Conservation (phyloP, 805 yeast genomes). For the Suhomyces pyralidae region DNA sequence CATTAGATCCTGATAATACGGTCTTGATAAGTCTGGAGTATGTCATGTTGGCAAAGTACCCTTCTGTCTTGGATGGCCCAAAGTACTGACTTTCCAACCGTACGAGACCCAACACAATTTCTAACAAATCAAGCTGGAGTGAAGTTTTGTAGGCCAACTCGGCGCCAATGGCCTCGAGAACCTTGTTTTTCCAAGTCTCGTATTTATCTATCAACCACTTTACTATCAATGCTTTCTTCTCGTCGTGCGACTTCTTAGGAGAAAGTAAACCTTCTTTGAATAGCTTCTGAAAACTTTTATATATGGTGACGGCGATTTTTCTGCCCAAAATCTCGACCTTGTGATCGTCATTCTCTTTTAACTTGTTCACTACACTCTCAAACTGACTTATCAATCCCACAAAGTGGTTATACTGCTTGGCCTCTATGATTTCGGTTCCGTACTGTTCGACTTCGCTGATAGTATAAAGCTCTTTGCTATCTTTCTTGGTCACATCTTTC, state of each 20-base stretch:
- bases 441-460: conserved; percentile 20
- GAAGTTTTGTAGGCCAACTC: conserved; percentile 45
- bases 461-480: background rate
- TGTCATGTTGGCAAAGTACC: conserved; percentile 59
- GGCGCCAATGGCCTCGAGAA: conserved; percentile 42
- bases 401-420: conserved; percentile 56
- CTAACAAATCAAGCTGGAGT: conserved; percentile 52
- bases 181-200: conserved; percentile 45
- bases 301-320: conserved; percentile 39
- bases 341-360: conserved; percentile 15
- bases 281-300: conserved; percentile 48
- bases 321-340: conserved; percentile 35
- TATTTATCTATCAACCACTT: conserved; percentile 65
- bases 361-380: conserved; percentile 17
- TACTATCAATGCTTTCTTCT: conserved; percentile 47
- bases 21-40: conserved; percentile 41
- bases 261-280: conserved; percentile 41
- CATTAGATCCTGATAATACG: conserved; percentile 28
- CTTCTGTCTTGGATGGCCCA: conserved; percentile 47
- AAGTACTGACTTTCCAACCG: conserved; percentile 54
- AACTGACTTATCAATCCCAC: conserved; percentile 44
- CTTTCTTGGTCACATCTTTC: background rate
- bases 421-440: conserved; percentile 32
- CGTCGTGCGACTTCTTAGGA: conserved; percentile 33
- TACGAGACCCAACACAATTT: conserved; percentile 52